Conservation (phyloP, 805 yeast species). For the Candida maltosa region DNA sequence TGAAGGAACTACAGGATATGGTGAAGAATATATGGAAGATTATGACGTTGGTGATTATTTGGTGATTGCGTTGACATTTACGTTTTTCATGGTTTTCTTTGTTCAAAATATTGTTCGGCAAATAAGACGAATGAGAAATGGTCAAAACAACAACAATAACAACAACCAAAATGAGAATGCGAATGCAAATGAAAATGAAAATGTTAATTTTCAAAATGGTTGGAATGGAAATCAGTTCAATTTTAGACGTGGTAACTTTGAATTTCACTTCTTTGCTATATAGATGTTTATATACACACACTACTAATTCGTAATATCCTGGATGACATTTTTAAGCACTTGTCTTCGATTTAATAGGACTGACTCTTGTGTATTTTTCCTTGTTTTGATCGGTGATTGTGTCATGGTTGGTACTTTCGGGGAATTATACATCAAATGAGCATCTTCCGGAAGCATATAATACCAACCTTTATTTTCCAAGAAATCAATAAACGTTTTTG, state of each 20-base stretch:
- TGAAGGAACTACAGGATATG: constrained; percentile 21
- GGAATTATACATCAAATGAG: constrained; percentile 35
- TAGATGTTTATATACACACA: constrained; percentile 8
- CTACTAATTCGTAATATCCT: constrained; percentile 20
- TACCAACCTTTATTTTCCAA: constrained; percentile 62
- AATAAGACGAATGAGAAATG: constrained; percentile 19
- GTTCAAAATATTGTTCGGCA: constrained; percentile 24
- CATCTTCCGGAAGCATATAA: constrained; percentile 48
- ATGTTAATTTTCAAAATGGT: constrained; percentile 10
- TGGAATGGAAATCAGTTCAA: constrained; percentile 17
- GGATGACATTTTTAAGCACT: constrained; percentile 25
- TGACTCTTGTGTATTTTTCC: constrained; percentile 5
- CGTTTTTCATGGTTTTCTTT: constrained; percentile 26
- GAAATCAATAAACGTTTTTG: constrained; percentile 59
- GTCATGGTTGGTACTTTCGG: constrained; percentile 7
- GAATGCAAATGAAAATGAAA: constrained; percentile 6
- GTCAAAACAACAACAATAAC: constrained; percentile 7
- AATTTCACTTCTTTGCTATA: constrained; percentile 35
- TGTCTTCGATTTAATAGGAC: constrained; percentile 18
- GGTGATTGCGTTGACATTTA: constrained; percentile 24
- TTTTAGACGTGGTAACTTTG: constrained; percentile 25
- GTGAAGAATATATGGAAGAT: constrained; percentile 17
- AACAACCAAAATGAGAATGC: constrained; percentile 6
- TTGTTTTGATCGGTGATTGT: constrained; percentile 4
- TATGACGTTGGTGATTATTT: constrained; percentile 33